These are phyloP conservation scores for Populus tremula DNA, from an alignment of 345 rosid genomes.

Conservation along the genomic window DNA sequence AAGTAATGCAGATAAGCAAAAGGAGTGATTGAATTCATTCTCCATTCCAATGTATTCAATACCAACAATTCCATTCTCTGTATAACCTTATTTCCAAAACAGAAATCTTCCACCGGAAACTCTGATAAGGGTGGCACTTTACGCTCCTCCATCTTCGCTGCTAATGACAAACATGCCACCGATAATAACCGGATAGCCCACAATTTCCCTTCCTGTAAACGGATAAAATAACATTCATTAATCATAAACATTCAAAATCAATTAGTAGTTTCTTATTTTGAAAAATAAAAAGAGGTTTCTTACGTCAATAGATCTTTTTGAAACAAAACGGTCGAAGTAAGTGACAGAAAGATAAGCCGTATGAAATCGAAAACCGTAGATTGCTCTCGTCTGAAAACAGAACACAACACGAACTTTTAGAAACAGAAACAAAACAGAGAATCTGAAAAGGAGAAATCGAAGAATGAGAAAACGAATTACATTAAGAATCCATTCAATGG, in stretches of 20 bases:
- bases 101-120: slow-evolving; percentile 41
- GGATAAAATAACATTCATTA: neutral
- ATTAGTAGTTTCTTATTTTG: neutral
- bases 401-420: neutral
- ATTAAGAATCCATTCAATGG: slow-evolving; percentile 75
- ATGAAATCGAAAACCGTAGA: slow-evolving; percentile 59
- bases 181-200: slow-evolving; percentile 74
- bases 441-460: neutral
- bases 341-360: slow-evolving; percentile 69
- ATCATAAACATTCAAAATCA: neutral
- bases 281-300: slow-evolving; percentile 3
- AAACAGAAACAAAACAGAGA: neutral
- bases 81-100: slow-evolving; percentile 50
- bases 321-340: slow-evolving; percentile 68
- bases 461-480: slow-evolving; percentile 32
- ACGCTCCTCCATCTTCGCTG: slow-evolving; percentile 85
- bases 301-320: slow-evolving; percentile 61
- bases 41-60: slow-evolving; percentile 70
- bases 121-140: slow-evolving; percentile 61
- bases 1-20: slow-evolving; percentile 65
- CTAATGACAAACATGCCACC: slow-evolving; percentile 71
- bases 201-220: slow-evolving; percentile 52
- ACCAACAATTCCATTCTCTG: slow-evolving; percentile 69
- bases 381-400: slow-evolving; percentile 47
- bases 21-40: slow-evolving; percentile 65